A percentile compares a stretch with the other conserved stretches of the same genome.
phyloP scores from a whole-genome alignment of 2,329 filamentous ascomycete genomes.

The Colletotrichum sp. region DNA sequence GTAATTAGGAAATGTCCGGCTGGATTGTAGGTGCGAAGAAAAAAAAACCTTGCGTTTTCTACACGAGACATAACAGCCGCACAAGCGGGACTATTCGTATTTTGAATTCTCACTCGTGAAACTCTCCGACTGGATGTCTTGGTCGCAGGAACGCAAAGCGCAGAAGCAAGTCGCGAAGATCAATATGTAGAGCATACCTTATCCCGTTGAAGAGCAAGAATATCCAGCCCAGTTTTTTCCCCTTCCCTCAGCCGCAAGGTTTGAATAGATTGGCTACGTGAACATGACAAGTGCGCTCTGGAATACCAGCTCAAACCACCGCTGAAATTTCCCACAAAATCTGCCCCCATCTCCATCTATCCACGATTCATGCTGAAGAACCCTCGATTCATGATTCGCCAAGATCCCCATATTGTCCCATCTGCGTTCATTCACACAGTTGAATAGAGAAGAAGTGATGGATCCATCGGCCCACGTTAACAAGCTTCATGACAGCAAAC shows the following conservation, averaged over 20 bases:
- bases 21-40: neutral
- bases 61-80: neutral
- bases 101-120: neutral
- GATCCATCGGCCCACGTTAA: neutral
- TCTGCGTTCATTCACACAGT: neutral
- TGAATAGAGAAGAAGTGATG: neutral
- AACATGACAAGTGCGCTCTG: neutral
- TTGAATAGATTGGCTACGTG: neutral
- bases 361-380: neutral
- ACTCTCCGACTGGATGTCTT: neutral
- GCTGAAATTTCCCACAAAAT: neutral
- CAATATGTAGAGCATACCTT: neutral
- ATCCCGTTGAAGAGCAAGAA: neutral
- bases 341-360: neutral
- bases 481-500: neutral
- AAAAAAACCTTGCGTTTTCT: neutral
- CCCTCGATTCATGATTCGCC: neutral
- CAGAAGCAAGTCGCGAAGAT: neutral
- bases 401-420: neutral
- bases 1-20: neutral
- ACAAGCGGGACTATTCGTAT: neutral
- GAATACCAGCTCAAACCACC: neutral
- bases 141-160: neutral
- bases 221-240: neutral
- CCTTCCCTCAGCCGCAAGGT: neutral